These are phyloP conservation scores for Penicillium sp. DNA, from an alignment of 2,329 filamentous ascomycete genomes.

Conservation along the genomic window DNA sequence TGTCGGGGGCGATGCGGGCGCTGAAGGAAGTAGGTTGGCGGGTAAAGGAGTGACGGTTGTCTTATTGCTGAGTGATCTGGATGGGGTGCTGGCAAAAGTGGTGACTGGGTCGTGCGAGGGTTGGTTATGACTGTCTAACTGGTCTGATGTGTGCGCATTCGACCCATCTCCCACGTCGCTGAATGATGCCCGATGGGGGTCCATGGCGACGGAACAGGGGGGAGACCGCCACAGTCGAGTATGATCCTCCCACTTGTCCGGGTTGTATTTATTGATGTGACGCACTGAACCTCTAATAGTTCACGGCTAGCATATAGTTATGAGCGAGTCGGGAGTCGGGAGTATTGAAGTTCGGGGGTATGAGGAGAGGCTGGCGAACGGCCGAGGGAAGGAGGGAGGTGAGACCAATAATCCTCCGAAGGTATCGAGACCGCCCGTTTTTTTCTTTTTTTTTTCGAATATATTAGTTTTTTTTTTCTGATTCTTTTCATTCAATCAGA, in stretches of 20 bases:
- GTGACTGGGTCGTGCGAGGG: slow-evolving; percentile 19
- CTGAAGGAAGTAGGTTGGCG: slow-evolving; percentile 62
- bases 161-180: slow-evolving; percentile 21
- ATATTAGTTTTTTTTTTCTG: not conserved
- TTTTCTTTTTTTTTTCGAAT: not conserved
- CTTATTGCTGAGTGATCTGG: slow-evolving; percentile 24
- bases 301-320: slow-evolving; percentile 4
- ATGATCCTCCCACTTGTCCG: slow-evolving; percentile 3
- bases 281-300: not conserved
- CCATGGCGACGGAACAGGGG: slow-evolving; percentile 18
- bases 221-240: slow-evolving; percentile 1
- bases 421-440: not conserved
- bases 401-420: slow-evolving; percentile 9
- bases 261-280: not conserved
- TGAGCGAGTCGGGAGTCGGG: not conserved
- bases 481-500: not conserved
- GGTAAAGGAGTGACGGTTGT: slow-evolving; percentile 55
- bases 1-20: slow-evolving; percentile 66
- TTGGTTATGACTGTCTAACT: slow-evolving; percentile 39
- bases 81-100: slow-evolving; percentile 20
- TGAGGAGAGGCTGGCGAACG: slow-evolving; percentile 7
- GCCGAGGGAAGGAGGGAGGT: slow-evolving; percentile 16
- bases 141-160: slow-evolving; percentile 20
- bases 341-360: slow-evolving; percentile 2
- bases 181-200: slow-evolving; percentile 21